Conservation (phyloP, 2,329 filamentous ascomycete genomes). For the Bipolaris oryzae region DNA sequence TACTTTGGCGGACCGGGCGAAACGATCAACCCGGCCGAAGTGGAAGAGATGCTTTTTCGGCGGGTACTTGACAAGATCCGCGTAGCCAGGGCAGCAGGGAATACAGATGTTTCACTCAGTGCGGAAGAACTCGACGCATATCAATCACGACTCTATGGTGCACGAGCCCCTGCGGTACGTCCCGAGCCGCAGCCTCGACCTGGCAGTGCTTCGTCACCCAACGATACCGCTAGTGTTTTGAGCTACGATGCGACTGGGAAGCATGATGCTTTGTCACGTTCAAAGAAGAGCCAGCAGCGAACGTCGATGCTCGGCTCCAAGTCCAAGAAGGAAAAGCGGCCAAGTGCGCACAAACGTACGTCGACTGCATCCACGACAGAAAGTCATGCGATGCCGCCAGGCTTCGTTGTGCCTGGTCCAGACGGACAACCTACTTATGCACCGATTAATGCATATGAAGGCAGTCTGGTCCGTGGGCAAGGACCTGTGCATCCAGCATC, state of each 20-base stretch:
- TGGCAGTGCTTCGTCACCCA: slow-evolving; percentile 33
- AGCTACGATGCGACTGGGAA: slow-evolving; percentile 41
- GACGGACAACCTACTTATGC: slow-evolving; percentile 56
- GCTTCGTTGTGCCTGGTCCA: slow-evolving; percentile 56
- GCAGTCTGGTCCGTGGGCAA: slow-evolving; percentile 43
- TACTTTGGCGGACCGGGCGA: slow-evolving; percentile 51
- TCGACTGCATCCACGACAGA: slow-evolving; percentile 30
- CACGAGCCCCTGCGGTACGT: slow-evolving; percentile 37
- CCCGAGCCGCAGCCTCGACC: slow-evolving; percentile 28
- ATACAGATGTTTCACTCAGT: slow-evolving; percentile 78
- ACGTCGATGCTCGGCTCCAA: slow-evolving; percentile 40
- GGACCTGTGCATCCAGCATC: slow-evolving; percentile 51
- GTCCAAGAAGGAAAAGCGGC: slow-evolving; percentile 40
- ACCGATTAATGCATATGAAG: slow-evolving; percentile 52
- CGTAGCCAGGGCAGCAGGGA: slow-evolving; percentile 75
- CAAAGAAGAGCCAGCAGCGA: slow-evolving; percentile 44
- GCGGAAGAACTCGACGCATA: slow-evolving; percentile 81
- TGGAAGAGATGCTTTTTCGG: slow-evolving; percentile 78
- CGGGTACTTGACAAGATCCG: slow-evolving; percentile 80
- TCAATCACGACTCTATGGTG: slow-evolving; percentile 68
- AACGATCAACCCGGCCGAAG: slow-evolving; percentile 47
- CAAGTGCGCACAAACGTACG: slow-evolving; percentile 37
- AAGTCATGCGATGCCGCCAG: slow-evolving; percentile 48
- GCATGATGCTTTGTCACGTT: slow-evolving; percentile 35
- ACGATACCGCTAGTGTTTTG: slow-evolving; percentile 37